These are phyloP conservation scores for Ceratocystis alfenasii DNA, from an alignment of 2,329 filamentous ascomycete species.

Conservation along the genomic window DNA sequence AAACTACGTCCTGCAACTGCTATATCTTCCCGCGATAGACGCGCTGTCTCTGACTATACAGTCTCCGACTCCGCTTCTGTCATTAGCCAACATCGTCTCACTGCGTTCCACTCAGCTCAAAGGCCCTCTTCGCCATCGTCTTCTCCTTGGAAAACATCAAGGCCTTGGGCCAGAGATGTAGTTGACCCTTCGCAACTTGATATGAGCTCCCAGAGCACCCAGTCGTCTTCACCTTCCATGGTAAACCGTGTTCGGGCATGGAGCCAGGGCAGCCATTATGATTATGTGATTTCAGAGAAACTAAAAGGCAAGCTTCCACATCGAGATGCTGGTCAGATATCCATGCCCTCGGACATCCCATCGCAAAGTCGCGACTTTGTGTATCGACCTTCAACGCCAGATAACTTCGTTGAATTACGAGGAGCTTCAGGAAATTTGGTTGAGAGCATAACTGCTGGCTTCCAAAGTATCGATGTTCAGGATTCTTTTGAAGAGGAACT, in stretches of 20 bases:
- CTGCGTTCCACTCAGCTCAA: conserved; percentile 16
- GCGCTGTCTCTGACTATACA: conserved; percentile 2
- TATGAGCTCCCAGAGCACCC: conserved; percentile 1
- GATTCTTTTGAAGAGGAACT: conserved; percentile 13
- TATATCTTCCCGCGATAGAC: conserved; percentile 11
- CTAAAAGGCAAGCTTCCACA: conserved; percentile 14
- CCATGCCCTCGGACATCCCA: background rate
- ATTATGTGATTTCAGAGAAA: conserved; percentile 10
- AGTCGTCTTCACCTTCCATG: conserved; percentile 15
- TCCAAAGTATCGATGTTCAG: conserved; percentile 13
- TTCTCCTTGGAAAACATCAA: background rate
- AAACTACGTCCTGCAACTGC: conserved; percentile 15
- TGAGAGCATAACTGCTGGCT: conserved; percentile 19
- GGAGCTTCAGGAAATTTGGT: conserved; percentile 10
- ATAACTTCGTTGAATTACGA: background rate
- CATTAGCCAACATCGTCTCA: conserved; percentile 21
- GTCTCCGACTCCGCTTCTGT: conserved; percentile 20
- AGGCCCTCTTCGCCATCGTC: background rate
- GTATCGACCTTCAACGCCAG: conserved; percentile 14
- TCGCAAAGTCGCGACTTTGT: background rate
- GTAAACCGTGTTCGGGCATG: conserved; percentile 14
- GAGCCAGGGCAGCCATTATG: conserved; percentile 17
- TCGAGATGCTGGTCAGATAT: background rate
- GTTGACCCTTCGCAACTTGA: conserved; percentile 16
- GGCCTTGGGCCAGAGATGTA: conserved; percentile 18